These are phyloP conservation scores for Alternaria hordeiaustralica DNA, from an alignment of 2,329 filamentous ascomycete genomes.

Conservation along the genomic window DNA sequence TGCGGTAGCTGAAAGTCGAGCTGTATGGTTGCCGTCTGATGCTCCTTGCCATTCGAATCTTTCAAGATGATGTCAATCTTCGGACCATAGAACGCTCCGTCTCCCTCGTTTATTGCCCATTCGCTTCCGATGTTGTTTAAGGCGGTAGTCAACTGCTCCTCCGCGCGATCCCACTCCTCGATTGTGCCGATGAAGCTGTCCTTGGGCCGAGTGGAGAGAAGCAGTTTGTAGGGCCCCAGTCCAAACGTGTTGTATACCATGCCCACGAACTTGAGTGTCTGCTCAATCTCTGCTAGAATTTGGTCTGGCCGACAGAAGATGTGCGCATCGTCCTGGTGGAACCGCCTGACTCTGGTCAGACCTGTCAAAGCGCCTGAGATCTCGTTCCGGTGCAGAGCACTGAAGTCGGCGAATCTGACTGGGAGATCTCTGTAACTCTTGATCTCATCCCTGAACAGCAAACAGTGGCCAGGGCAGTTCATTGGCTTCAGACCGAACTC, in stretches of 20 bases:
- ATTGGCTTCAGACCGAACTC: constrained; percentile 89
- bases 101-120: constrained; percentile 79
- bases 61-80: constrained; percentile 88
- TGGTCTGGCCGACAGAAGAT: constrained; percentile 85
- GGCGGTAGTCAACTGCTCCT: constrained; percentile 69
- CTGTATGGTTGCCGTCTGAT: constrained; percentile 88
- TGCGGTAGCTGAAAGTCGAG: constrained; percentile 89
- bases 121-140: constrained; percentile 68
- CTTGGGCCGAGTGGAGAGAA: constrained; percentile 78
- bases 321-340: constrained; percentile 90
- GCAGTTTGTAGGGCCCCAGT: constrained; percentile 75
- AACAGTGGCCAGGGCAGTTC: constrained; percentile 90
- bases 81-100: constrained; percentile 89
- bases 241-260: constrained; percentile 73
- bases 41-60: constrained; percentile 79
- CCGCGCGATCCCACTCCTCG: constrained; percentile 73
- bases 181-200: constrained; percentile 78
- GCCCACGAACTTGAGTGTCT: constrained; percentile 75
- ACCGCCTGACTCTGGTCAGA: constrained; percentile 81
- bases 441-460: constrained; percentile 77
- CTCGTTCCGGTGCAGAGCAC: constrained; percentile 85
- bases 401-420: constrained; percentile 85
- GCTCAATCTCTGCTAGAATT: constrained; percentile 75
- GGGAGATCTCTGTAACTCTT: constrained; percentile 82
- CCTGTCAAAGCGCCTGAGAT: constrained; percentile 81